phyloP scores from a whole-genome alignment of 176 grass and related monocot genomes.

The Bonia amplexicaulis region DNA sequence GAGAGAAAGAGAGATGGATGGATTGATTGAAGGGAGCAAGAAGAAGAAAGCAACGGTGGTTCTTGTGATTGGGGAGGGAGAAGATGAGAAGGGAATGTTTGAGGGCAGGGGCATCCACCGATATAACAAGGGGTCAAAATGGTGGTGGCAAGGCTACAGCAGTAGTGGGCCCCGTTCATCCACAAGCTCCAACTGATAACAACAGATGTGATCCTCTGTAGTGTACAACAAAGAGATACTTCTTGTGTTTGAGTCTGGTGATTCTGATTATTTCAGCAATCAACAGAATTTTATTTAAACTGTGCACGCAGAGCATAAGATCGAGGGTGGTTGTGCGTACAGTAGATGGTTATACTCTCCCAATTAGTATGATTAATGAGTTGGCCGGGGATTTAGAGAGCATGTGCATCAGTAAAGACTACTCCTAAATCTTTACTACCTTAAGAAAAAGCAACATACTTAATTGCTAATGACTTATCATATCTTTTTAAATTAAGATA shows the following conservation, averaged over 20 bases:
- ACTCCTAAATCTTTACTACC: too few species aligned
- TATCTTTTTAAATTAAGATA: too few species aligned
- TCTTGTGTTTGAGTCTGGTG: background rate
- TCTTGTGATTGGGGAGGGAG: background rate
- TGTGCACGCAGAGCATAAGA: too few species aligned
- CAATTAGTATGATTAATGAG: too few species aligned
- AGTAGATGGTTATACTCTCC: too few species aligned
- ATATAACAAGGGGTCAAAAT: slow-evolving; percentile 27
- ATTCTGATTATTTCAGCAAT: background rate
- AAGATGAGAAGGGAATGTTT: background rate
- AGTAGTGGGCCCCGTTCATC: background rate
- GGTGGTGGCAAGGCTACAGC: slow-evolving; percentile 7
- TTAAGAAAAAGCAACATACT: too few species aligned
- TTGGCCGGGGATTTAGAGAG: too few species aligned
- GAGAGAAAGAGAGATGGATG: background rate
- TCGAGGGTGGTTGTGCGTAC: too few species aligned
- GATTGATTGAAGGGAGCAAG: background rate
- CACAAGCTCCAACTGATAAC: background rate
- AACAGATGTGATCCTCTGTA: slow-evolving; percentile 2
- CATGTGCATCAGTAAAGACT: too few species aligned
- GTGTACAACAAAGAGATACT: background rate
- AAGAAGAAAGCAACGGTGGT: background rate
- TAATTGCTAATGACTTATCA: too few species aligned
- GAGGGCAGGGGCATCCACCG: background rate
- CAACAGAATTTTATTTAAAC: background rate